These are phyloP conservation scores for Sicyos baderoa DNA, from an alignment of 306 rosid species.

Conservation along the genomic window DNA sequence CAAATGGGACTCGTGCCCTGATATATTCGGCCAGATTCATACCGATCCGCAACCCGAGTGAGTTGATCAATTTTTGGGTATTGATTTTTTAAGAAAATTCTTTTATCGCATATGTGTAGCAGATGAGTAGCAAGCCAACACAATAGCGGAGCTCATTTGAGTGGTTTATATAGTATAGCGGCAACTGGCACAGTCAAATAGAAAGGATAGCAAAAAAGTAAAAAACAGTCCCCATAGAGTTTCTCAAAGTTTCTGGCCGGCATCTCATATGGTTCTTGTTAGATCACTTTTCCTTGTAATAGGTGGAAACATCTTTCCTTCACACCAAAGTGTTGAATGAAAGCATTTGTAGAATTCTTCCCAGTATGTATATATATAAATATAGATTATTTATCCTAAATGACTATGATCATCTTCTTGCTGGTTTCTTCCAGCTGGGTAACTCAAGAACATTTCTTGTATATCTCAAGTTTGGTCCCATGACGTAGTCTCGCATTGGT, in stretches of 20 bases:
- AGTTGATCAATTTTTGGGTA: conserved; percentile 2
- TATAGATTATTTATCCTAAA: background rate
- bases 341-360: conserved; percentile 14
- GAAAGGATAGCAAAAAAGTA: background rate
- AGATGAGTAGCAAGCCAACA: conserved; percentile 20
- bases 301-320: conserved; percentile 1
- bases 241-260: background rate
- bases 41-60: conserved; percentile 57
- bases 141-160: conserved; percentile 16
- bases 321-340: conserved; percentile 13
- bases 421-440: conserved; percentile 14
- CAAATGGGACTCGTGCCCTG: conserved; percentile 85
- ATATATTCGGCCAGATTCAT: conserved; percentile 77
- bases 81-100: conserved; percentile 11
- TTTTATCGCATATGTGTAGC: conserved; percentile 35
- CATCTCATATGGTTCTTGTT: conserved; percentile 1
- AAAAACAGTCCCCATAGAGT: background rate
- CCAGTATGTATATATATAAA: background rate
- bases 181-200: conserved; percentile 2
- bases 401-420: background rate
- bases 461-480: background rate
- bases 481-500: background rate
- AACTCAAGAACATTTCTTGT: background rate
- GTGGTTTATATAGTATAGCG: background rate
- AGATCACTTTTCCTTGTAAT: background rate